A percentile compares a stretch with the other conserved stretches of the same genome.
Conservation (phyloP, 164 flowering plant genomes). For the Tetrastigma voinierianum region DNA sequence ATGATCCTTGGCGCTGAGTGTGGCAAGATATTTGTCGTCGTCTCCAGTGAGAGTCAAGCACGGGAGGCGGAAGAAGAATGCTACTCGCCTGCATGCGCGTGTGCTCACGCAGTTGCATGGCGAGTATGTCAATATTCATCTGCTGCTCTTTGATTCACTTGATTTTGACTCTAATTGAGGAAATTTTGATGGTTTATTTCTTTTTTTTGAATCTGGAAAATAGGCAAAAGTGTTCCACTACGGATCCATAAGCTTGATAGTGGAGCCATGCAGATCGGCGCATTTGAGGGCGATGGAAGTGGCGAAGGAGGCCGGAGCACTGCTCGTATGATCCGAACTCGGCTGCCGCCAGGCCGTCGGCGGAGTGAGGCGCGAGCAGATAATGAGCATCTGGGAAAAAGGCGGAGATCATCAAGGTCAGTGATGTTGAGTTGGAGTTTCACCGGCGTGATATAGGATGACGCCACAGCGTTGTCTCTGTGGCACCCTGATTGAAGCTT, state of each 20-base stretch:
- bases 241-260: constrained; percentile 93
- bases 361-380: constrained; percentile 76
- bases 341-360: constrained; percentile 88
- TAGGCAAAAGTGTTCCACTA: constrained; percentile 91
- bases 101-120: too few relatives aligned
- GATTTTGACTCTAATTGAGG: too few relatives aligned
- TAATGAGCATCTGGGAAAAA: constrained; percentile 90
- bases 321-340: constrained; percentile 89
- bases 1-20: too few relatives aligned
- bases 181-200: too few relatives aligned
- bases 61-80: too few relatives aligned
- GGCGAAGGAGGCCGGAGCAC: constrained; percentile 74
- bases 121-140: too few relatives aligned
- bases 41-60: too few relatives aligned
- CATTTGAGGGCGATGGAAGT: constrained; percentile 83
- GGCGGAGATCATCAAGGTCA: constrained; percentile 87
- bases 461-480: constrained; percentile 67
- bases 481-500: constrained; percentile 79
- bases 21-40: too few relatives aligned
- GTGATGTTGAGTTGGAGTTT: constrained; percentile 82
- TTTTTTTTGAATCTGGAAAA: neutral
- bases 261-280: constrained; percentile 95
- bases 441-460: constrained; percentile 53
- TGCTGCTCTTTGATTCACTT: too few relatives aligned
- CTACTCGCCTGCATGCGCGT: too few relatives aligned